These are phyloP conservation scores for Boletus vinaceobasis DNA, from an alignment of 768 basidiomycete genomes.

Conservation along the genomic window DNA sequence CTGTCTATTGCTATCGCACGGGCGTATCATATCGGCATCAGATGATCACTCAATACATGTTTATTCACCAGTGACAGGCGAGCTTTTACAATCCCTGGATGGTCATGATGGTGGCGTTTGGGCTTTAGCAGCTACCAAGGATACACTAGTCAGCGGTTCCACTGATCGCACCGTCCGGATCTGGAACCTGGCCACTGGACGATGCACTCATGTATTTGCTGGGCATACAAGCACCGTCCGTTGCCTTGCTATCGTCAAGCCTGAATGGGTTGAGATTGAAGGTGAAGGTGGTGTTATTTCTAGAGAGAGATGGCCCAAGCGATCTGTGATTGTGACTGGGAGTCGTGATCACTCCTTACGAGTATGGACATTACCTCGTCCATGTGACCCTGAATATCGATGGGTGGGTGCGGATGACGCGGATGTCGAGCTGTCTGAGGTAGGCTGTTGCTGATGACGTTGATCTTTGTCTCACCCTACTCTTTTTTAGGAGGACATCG, in stretches of 20 bases:
- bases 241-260: constrained; percentile 93
- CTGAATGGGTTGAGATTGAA: constrained; percentile 78
- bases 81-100: constrained; percentile 66
- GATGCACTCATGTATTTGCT: constrained; percentile 89
- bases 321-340: constrained; percentile 69
- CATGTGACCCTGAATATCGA: constrained; percentile 73
- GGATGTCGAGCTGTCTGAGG: constrained; percentile 57
- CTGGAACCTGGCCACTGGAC: constrained; percentile 78
- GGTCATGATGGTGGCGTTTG: constrained; percentile 97
- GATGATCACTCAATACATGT: constrained; percentile 97
- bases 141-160: constrained; percentile 85
- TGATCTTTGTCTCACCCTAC: constrained; percentile 3
- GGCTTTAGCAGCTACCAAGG: constrained; percentile 89
- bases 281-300: constrained; percentile 56
- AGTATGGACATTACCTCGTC: constrained; percentile 64
- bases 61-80: constrained; percentile 83
- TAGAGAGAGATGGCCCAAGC: constrained; percentile 72
- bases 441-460: constrained; percentile 17
- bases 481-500: constrained; percentile 53
- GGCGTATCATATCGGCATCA: constrained; percentile 94
- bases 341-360: constrained; percentile 65
- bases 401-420: constrained; percentile 60
- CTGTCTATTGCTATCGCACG: constrained; percentile 90
- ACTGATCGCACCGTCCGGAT: constrained; percentile 93
- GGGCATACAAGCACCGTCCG: constrained; percentile 97